phyloP scores from a whole-genome alignment of 441 rosid genomes.

The Breynia disticha region DNA sequence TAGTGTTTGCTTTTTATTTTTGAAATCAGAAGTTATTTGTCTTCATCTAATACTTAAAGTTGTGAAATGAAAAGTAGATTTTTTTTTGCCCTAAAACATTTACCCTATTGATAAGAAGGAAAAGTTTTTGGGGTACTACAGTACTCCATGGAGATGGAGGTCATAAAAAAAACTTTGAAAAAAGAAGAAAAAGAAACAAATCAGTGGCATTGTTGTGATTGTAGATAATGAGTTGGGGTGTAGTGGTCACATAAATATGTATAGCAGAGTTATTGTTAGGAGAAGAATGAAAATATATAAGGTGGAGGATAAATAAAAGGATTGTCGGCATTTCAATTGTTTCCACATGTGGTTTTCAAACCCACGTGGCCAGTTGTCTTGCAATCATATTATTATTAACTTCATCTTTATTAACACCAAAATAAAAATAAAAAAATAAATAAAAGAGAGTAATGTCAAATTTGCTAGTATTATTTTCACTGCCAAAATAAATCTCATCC shows the following conservation, averaged over 20 bases:
- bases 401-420: slow-evolving; percentile 17
- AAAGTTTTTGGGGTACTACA: too few species aligned
- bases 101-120: too few species aligned
- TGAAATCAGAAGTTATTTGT: too few species aligned
- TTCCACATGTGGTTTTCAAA: slow-evolving; percentile 23
- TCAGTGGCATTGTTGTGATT: not conserved
- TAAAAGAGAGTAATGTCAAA: not conserved
- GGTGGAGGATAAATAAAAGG: slow-evolving; percentile 12
- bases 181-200: not conserved
- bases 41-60: too few species aligned
- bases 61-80: too few species aligned
- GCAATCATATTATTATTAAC: slow-evolving; percentile 31
- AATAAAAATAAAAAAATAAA: not conserved
- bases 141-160: too few species aligned
- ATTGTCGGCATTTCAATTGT: slow-evolving; percentile 7
- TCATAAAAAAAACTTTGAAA: too few species aligned
- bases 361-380: slow-evolving; percentile 28
- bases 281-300: slow-evolving; percentile 5
- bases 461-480: slow-evolving; percentile 7
- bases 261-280: slow-evolving; percentile 1
- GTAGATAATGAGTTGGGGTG: not conserved
- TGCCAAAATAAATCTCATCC: not conserved
- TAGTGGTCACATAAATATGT: not conserved
- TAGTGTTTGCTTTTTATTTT: too few species aligned
- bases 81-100: too few species aligned